These are phyloP conservation scores for Lanmaoa pseudosensibilis DNA, from an alignment of 768 basidiomycete genomes.

Conservation along the genomic window DNA sequence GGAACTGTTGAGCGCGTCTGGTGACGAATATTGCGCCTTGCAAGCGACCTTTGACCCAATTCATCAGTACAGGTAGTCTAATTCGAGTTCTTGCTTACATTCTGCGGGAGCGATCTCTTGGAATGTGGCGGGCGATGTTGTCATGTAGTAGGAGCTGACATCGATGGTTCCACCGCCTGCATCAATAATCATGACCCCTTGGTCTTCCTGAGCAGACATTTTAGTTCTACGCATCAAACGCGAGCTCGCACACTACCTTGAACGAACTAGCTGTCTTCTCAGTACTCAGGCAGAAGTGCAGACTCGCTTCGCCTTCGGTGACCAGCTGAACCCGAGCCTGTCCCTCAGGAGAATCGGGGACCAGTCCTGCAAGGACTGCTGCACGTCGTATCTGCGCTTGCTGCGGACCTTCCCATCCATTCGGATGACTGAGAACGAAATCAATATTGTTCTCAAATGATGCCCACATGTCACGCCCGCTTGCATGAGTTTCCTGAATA, in stretches of 20 bases:
- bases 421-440: slow-evolving; percentile 49
- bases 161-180: slow-evolving; percentile 66
- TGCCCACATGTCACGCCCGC: slow-evolving; percentile 41
- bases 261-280: slow-evolving; percentile 34
- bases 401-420: slow-evolving; percentile 48
- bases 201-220: slow-evolving; percentile 34
- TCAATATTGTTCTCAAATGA: slow-evolving; percentile 43
- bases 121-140: slow-evolving; percentile 33
- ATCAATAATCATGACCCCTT: slow-evolving; percentile 56
- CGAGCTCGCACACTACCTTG: slow-evolving; percentile 13
- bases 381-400: slow-evolving; percentile 46
- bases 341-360: slow-evolving; percentile 38
- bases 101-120: slow-evolving; percentile 50
- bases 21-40: slow-evolving; percentile 54
- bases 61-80: not conserved
- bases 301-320: slow-evolving; percentile 54
- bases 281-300: slow-evolving; percentile 47
- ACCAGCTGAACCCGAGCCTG: slow-evolving; percentile 44
- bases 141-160: slow-evolving; percentile 52
- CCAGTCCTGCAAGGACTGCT: slow-evolving; percentile 41
- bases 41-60: slow-evolving; percentile 41
- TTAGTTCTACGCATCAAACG: not conserved
- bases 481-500: slow-evolving; percentile 46
- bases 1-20: slow-evolving; percentile 40
- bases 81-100: slow-evolving; percentile 33